These are phyloP conservation scores for Remersonia thermophila DNA, from an alignment of 2,329 filamentous ascomycete species.

Conservation along the genomic window DNA sequence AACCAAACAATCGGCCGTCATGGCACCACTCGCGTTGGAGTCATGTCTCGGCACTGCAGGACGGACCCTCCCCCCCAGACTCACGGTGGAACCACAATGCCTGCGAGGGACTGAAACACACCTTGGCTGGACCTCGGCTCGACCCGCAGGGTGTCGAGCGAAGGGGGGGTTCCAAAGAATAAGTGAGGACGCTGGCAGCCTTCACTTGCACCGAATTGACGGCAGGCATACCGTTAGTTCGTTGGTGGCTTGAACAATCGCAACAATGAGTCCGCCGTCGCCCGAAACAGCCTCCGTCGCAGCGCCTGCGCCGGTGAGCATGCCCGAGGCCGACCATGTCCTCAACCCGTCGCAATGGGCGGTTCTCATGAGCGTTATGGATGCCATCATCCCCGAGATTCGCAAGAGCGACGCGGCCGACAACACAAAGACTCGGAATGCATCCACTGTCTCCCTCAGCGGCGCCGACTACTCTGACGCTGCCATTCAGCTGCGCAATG, in stretches of 20 bases:
- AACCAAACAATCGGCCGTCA: no score
- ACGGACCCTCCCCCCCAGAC: no score
- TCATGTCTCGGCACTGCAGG: no score
- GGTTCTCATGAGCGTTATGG: constrained; percentile 18
- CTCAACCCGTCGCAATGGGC: constrained; percentile 13
- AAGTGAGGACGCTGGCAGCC: no score
- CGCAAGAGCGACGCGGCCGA: background rate
- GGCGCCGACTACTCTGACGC: constrained; percentile 10
- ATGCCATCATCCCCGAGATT: constrained; percentile 14
- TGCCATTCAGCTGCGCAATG: constrained; percentile 8
- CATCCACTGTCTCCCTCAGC: constrained; percentile 9
- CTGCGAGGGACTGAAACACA: no score
- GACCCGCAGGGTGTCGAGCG: no score
- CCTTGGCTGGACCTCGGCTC: no score
- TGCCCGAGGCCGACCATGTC: constrained; percentile 5
- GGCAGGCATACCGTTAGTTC: no score
- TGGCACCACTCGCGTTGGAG: no score
- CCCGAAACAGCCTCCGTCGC: constrained; percentile 5
- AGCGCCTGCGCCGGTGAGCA: constrained; percentile 5
- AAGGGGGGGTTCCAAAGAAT: no score
- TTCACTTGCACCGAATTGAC: no score
- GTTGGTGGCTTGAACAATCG: background rate
- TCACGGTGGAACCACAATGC: no score
- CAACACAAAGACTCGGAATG: constrained; percentile 2
- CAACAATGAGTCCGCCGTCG: background rate